Percentiles rank a stretch among this genome's conserved stretches.
These are phyloP conservation scores for Papiliotrema flavescens DNA, from an alignment of 1,284 basidiomycete species.

Conservation along the genomic window DNA sequence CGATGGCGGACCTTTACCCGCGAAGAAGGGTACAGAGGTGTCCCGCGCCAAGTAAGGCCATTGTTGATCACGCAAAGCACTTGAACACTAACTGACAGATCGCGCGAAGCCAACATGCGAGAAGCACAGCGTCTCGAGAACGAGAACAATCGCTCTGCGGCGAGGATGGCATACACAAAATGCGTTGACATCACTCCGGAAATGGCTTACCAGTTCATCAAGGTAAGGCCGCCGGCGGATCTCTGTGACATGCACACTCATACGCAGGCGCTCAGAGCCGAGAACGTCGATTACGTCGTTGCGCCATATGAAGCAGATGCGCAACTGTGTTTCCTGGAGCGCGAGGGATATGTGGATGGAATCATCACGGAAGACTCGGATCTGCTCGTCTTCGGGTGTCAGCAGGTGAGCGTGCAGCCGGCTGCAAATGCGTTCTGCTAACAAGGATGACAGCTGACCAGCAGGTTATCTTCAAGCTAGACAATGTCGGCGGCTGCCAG, in stretches of 20 bases:
- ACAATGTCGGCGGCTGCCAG: conserved; percentile 70
- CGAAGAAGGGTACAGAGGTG: conserved; percentile 85
- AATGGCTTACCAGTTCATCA: conserved; percentile 97
- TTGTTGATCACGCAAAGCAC: not conserved
- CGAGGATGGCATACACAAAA: conserved; percentile 83
- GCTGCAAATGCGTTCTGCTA: not conserved
- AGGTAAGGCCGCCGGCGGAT: conserved; percentile 55
- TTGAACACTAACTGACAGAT: conserved; percentile 37
- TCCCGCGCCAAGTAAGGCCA: conserved; percentile 61
- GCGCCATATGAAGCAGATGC: conserved; percentile 99
- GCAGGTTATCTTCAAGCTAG: conserved; percentile 69
- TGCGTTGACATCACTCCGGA: conserved; percentile 93
- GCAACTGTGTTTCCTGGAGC: conserved; percentile 90
- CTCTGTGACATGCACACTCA: not conserved
- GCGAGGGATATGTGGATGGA: conserved; percentile 75
- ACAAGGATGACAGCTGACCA: not conserved
- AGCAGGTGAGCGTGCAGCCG: conserved; percentile 57
- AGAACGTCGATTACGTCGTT: conserved; percentile 78
- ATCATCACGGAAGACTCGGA: conserved; percentile 99
- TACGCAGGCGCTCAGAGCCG: conserved; percentile 70
- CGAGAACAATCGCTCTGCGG: conserved; percentile 63
- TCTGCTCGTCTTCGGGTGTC: conserved; percentile 92
- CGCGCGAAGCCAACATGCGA: conserved; percentile 50
- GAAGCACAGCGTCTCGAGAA: conserved; percentile 68
- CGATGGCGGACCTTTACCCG: conserved; percentile 91